Conservation (phyloP, 306 rosid species). For the Sicyos edulis region DNA sequence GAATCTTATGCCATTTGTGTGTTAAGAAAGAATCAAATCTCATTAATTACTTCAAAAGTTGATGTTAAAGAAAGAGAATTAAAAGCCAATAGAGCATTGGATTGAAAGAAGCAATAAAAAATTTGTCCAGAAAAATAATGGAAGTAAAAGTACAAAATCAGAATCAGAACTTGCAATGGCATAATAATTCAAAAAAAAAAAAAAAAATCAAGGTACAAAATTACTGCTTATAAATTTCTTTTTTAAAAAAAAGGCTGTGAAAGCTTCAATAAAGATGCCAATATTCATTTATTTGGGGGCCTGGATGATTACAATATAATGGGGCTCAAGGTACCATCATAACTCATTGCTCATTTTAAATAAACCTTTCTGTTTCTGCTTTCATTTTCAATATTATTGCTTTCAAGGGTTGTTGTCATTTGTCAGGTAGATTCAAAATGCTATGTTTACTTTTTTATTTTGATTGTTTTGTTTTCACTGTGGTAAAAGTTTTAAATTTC, state of each 20-base stretch:
- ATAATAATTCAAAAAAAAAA: neutral
- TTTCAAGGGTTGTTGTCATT: neutral
- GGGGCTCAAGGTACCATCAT: neutral
- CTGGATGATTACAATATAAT: neutral
- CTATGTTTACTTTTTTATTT: no score
- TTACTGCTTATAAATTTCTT: no score
- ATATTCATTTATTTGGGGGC: neutral
- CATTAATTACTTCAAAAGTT: neutral
- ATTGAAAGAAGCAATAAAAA: neutral
- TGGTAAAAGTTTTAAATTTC: no score
- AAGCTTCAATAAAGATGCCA: neutral
- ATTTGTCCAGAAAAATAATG: constrained; percentile 1
- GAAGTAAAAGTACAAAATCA: neutral
- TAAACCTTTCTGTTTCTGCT: neutral
- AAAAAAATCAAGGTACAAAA: no score
- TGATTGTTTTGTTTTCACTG: no score
- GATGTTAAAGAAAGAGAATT: neutral
- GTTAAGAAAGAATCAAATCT: neutral
- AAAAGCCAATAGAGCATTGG: neutral
- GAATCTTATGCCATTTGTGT: neutral
- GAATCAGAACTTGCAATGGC: neutral
- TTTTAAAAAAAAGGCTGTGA: neutral
- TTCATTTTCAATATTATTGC: neutral
- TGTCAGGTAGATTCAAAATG: neutral
- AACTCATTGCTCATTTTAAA: neutral